phyloP scores from a whole-genome alignment of 352 stramenopile species.

The Pythium graminicola region DNA sequence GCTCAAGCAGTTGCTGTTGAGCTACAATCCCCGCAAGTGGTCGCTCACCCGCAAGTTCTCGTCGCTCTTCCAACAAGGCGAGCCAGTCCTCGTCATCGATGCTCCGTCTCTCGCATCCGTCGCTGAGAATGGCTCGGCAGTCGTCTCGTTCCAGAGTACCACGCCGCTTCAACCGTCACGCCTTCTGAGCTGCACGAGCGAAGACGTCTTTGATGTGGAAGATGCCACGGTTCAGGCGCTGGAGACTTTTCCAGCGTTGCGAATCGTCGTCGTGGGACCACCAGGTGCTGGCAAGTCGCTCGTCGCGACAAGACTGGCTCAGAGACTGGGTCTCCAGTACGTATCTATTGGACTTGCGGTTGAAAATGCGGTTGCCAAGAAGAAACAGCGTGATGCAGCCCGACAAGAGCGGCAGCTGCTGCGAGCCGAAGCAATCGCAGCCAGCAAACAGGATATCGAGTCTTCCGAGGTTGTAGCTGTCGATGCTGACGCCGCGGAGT shows the following conservation, averaged over 20 bases:
- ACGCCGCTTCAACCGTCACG: conserved; percentile 9
- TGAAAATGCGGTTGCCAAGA: conserved; percentile 34
- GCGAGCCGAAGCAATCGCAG: conserved; percentile 1
- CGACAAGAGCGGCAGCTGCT: background rate
- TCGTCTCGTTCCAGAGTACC: background rate
- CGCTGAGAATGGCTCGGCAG: background rate
- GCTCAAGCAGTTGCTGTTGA: conserved; percentile 65
- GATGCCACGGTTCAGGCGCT: conserved; percentile 32
- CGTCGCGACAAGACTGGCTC: conserved; percentile 39
- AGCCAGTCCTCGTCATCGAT: background rate
- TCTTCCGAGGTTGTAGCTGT: background rate
- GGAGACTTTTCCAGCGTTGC: conserved; percentile 36
- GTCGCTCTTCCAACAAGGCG: conserved; percentile 19
- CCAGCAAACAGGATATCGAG: background rate
- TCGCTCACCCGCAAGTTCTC: conserved; percentile 59
- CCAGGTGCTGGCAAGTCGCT: conserved; percentile 52
- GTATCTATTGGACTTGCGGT: conserved; percentile 36
- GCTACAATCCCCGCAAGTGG: conserved; percentile 70
- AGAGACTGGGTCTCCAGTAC: conserved; percentile 39
- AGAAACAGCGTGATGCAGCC: conserved; percentile 5
- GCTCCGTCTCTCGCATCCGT: background rate
- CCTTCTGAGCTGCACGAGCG: conserved; percentile 23
- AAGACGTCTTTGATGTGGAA: conserved; percentile 41
- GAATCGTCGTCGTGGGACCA: conserved; percentile 48
- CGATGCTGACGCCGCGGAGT: conserved; percentile 3